phyloP scores from a whole-genome alignment of 495 filamentous ascomycete species.

The Hypoxylon trugodes region DNA sequence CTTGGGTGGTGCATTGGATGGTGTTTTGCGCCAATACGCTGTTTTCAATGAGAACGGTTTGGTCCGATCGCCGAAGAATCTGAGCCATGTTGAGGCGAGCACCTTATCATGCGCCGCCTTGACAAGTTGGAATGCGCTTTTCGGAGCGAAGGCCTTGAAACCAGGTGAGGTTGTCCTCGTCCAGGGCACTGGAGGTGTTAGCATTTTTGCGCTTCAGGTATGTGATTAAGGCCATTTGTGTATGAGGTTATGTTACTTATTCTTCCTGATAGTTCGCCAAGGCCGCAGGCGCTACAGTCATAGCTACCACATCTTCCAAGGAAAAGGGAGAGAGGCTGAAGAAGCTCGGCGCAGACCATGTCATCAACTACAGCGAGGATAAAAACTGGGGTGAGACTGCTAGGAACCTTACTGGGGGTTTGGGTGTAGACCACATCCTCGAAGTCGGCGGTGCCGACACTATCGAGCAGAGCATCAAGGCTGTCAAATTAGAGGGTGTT shows the following conservation, averaged over 20 bases:
- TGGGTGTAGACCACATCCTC: constrained; percentile 74
- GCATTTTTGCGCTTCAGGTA: constrained; percentile 78
- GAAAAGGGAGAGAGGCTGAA: constrained; percentile 72
- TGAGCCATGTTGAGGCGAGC: constrained; percentile 69
- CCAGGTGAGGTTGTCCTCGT: constrained; percentile 77
- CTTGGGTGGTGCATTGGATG: constrained; percentile 75
- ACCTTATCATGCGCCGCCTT: constrained; percentile 77
- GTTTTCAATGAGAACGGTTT: constrained; percentile 75
- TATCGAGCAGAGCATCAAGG: constrained; percentile 67
- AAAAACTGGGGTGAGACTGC: constrained; percentile 81
- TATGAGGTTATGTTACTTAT: background rate
- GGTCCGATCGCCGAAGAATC: constrained; percentile 68
- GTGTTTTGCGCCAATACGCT: constrained; percentile 75
- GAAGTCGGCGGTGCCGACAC: constrained; percentile 75
- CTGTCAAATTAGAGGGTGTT: constrained; percentile 72
- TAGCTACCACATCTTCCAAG: constrained; percentile 78
- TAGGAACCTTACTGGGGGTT: constrained; percentile 65
- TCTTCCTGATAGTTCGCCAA: constrained; percentile 72
- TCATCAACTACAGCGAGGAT: constrained; percentile 79
- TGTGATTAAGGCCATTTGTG: constrained; percentile 13
- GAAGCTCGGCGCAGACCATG: constrained; percentile 77
- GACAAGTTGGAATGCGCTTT: constrained; percentile 86
- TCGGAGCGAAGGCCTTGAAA: constrained; percentile 70
- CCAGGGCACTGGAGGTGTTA: constrained; percentile 85
- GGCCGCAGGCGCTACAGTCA: constrained; percentile 80